These are phyloP conservation scores for Phytophthora europaea DNA, from an alignment of 352 stramenopile genomes.

Conservation along the genomic window DNA sequence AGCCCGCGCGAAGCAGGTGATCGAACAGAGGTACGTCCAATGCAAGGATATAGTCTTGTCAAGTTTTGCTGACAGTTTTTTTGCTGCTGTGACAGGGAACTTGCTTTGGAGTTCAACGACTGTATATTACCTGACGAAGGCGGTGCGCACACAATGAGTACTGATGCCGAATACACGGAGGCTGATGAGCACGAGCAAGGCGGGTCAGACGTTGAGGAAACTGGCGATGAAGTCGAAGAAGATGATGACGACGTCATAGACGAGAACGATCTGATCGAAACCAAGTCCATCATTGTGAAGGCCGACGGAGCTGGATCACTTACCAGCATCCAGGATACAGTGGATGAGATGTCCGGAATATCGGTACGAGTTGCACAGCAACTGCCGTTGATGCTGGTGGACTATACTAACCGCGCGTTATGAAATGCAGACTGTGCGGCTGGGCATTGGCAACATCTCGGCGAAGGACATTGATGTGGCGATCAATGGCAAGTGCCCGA, in stretches of 20 bases:
- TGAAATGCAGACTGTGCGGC: conserved; percentile 64
- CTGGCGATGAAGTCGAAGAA: conserved; percentile 8
- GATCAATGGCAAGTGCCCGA: conserved; percentile 83
- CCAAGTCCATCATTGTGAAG: conserved; percentile 84
- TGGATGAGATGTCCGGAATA: conserved; percentile 76
- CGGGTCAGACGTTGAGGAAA: conserved; percentile 6
- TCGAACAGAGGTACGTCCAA: conserved; percentile 70
- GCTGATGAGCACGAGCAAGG: conserved; percentile 12
- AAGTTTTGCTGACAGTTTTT: conserved; percentile 1
- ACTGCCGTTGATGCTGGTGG: background rate
- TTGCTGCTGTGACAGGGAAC: conserved; percentile 50
- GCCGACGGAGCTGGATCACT: conserved; percentile 82
- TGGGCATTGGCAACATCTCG: conserved; percentile 86
- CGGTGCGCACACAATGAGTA: background rate
- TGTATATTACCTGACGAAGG: conserved; percentile 52
- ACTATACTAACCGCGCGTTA: conserved; percentile 8
- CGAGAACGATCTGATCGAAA: conserved; percentile 54
- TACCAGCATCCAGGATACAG: conserved; percentile 86
- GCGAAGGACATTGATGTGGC: conserved; percentile 84
- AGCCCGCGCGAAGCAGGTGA: conserved; percentile 68
- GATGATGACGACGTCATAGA: conserved; percentile 42
- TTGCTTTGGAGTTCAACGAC: conserved; percentile 79
- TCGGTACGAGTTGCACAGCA: conserved; percentile 38
- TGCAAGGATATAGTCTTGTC: background rate
- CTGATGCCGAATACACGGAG: conserved; percentile 31